These are phyloP conservation scores for Micractinium sp. DNA, from an alignment of 139 green algal species.

Conservation along the genomic window DNA sequence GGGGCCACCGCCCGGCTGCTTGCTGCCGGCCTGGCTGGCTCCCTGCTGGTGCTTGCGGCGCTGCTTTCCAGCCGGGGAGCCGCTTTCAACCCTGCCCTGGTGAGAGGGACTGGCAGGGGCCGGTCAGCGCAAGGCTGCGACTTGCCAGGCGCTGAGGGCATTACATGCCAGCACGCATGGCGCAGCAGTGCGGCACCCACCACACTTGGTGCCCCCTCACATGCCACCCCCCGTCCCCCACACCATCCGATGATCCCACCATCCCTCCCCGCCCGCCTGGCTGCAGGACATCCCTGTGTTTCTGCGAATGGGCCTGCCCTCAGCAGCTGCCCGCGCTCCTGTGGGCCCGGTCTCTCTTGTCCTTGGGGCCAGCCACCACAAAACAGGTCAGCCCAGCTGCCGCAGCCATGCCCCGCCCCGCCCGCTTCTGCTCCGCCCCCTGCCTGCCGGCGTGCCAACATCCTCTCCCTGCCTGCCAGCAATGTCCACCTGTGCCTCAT, in stretches of 20 bases:
- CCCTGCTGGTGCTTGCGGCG: background rate
- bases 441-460: background rate
- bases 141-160: background rate
- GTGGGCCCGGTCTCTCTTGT: background rate
- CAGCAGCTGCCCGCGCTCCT: too few species aligned
- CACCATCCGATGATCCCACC: background rate
- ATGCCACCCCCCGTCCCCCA: background rate
- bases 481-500: background rate
- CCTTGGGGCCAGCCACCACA: conserved; percentile 5
- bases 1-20: background rate
- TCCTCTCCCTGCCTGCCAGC: background rate
- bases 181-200: background rate
- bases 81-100: background rate
- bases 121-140: too few species aligned
- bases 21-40: background rate
- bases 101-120: background rate
- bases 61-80: background rate
- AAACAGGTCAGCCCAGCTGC: background rate
- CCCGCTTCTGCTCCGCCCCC: background rate
- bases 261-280: background rate
- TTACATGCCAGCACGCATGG: background rate
- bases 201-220: too few species aligned
- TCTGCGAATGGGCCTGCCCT: background rate
- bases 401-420: background rate
- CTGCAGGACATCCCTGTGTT: background rate